phyloP scores from a whole-genome alignment of 2,329 filamentous ascomycete genomes.

The Alternaria gaisen region DNA sequence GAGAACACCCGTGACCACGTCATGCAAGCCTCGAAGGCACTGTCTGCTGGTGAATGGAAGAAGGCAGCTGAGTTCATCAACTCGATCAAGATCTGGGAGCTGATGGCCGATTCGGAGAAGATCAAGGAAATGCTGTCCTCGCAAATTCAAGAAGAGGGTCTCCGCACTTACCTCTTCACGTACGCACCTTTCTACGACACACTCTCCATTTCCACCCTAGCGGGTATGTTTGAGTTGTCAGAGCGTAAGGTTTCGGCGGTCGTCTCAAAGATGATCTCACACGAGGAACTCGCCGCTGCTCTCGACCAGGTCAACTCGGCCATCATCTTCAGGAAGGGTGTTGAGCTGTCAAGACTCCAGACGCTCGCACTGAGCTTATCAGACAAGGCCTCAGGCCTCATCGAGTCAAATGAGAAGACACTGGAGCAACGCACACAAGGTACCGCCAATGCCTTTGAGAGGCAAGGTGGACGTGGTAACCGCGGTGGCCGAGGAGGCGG shows the following conservation, averaged over 20 bases:
- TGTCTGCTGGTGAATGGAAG: conserved; percentile 98
- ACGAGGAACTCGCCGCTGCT: conserved; percentile 95
- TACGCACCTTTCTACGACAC: conserved; percentile 99
- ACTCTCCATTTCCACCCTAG: conserved; percentile 83
- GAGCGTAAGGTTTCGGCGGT: conserved; percentile 91
- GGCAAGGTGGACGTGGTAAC: conserved; percentile 84
- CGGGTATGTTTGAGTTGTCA: conserved; percentile 94
- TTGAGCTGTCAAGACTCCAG: conserved; percentile 95
- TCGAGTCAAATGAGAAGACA: conserved; percentile 96
- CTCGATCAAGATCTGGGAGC: conserved; percentile 99
- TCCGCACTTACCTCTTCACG: conserved; percentile 98
- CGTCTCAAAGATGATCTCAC: conserved; percentile 99
- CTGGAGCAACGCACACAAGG: conserved; percentile 97
- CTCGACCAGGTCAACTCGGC: conserved; percentile 97
- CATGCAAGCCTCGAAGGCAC: conserved; percentile 97
- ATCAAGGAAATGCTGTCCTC: conserved; percentile 98
- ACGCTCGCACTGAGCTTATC: conserved; percentile 91
- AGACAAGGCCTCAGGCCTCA: conserved; percentile 94
- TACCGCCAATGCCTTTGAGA: conserved; percentile 92
- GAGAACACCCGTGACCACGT: conserved; percentile 99
- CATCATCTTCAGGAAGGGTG: conserved; percentile 99
- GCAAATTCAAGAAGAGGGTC: conserved; percentile 98
- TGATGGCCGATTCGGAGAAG: conserved; percentile 90
- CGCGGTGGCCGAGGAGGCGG: conserved; percentile 67
- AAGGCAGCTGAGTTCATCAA: conserved; percentile 93